Conservation (phyloP, 2,329 filamentous ascomycete genomes). For the Hypoxylon sp. region DNA sequence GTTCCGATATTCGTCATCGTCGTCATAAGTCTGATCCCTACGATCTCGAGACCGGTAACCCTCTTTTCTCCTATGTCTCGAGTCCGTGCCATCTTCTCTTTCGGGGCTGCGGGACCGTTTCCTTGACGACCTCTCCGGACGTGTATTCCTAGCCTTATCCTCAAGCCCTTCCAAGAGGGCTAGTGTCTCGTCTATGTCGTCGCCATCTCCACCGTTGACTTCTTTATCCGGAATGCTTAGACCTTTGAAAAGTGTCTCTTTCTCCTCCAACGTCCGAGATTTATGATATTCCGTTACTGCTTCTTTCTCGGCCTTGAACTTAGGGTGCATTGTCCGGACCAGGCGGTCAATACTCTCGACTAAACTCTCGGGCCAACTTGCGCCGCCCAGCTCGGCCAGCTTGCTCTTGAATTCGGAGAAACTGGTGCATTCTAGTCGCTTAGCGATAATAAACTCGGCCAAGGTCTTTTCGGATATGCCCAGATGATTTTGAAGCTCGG, state of each 20-base stretch:
- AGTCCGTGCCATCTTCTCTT: conserved; percentile 57
- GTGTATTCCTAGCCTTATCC: conserved; percentile 65
- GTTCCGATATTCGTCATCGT: conserved; percentile 52
- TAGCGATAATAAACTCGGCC: conserved; percentile 94
- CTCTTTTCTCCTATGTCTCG: conserved; percentile 53
- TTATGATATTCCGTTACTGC: conserved; percentile 55
- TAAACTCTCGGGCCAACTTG: conserved; percentile 84
- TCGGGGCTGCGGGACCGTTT: conserved; percentile 72
- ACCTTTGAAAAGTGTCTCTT: conserved; percentile 90
- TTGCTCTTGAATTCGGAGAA: conserved; percentile 80
- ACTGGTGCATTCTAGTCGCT: conserved; percentile 80
- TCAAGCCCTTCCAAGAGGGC: conserved; percentile 90
- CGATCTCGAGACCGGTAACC: conserved; percentile 50
- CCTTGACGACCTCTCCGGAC: conserved; percentile 58
- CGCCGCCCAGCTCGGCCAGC: conserved; percentile 81
- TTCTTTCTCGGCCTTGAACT: conserved; percentile 74
- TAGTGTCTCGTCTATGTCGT: conserved; percentile 91
- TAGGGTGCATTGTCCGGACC: conserved; percentile 90
- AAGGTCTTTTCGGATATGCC: conserved; percentile 94
- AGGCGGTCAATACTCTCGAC: conserved; percentile 92
- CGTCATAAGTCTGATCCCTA: conserved; percentile 52
- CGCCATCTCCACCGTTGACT: conserved; percentile 58
- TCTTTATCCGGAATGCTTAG: conserved; percentile 87
- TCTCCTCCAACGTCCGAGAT: conserved; percentile 70
- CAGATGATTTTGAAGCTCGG: conserved; percentile 93